Evolutionary conservation across 768 basidiomycete species (phyloP).

Genomic region (Kwoniella shandongensis): DNA sequence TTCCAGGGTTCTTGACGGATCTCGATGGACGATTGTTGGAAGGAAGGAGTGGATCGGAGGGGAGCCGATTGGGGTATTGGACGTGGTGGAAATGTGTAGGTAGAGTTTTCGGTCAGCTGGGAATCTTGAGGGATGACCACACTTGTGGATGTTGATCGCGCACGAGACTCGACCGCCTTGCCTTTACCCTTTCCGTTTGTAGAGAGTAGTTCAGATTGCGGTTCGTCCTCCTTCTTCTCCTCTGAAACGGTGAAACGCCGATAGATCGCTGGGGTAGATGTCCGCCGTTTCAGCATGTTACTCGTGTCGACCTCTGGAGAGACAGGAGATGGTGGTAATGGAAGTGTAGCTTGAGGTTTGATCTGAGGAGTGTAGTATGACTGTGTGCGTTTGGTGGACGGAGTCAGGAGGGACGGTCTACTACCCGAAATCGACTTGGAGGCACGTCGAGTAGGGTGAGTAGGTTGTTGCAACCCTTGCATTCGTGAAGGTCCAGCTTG

Average conservation of each 20-base stretch:
- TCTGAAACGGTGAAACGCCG: neutral
- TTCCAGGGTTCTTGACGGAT: too few relatives aligned
- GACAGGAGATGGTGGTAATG: neutral
- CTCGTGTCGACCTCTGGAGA: neutral
- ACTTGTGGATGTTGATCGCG: slow-evolving; percentile 43
- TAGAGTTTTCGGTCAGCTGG: slow-evolving; percentile 11
- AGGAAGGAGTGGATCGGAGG: neutral
- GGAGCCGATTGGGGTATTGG: neutral
- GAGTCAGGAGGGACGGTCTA: slow-evolving; percentile 13
- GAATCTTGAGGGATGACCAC: slow-evolving; percentile 29
- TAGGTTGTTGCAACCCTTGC: neutral
- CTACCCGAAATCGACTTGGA: slow-evolving; percentile 32
- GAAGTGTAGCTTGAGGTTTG: slow-evolving; percentile 6
- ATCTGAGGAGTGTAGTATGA: slow-evolving; percentile 23
- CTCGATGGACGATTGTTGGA: slow-evolving; percentile 1
- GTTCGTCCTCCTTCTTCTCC: neutral
- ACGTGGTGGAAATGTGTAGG: slow-evolving; percentile 12
- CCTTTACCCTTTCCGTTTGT: slow-evolving; percentile 8
- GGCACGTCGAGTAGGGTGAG: slow-evolving; percentile 19
- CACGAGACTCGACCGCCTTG: slow-evolving; percentile 29
- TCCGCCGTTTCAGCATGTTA: slow-evolving; percentile 26
- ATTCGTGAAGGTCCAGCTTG: slow-evolving; percentile 22
- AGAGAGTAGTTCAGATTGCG: neutral
- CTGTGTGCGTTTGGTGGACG: slow-evolving; percentile 13
- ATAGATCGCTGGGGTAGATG: slow-evolving; percentile 28